phyloP scores from a whole-genome alignment of 2,329 filamentous ascomycete species.

The Penicillium sp. region DNA sequence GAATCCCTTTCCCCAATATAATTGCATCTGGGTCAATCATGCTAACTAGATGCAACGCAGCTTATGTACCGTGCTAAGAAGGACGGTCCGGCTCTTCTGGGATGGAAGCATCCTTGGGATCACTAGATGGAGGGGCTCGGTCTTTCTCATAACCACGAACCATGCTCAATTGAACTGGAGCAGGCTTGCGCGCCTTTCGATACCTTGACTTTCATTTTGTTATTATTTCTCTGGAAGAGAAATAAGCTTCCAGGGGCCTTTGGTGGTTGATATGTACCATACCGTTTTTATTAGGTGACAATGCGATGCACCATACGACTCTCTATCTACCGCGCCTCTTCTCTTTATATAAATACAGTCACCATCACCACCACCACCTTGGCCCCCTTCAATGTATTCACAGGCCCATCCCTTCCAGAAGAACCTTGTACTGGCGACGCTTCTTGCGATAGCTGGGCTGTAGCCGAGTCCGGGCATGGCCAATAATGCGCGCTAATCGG shows the following conservation, averaged over 20 bases:
- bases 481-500: slow-evolving; percentile 66
- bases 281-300: slow-evolving; percentile 19
- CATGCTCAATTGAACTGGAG: background rate
- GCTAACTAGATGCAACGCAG: slow-evolving; percentile 48
- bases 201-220: slow-evolving; percentile 8
- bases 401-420: slow-evolving; percentile 64
- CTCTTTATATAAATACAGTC: slow-evolving; percentile 7
- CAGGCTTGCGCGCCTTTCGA: background rate
- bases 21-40: background rate
- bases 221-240: background rate
- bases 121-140: slow-evolving; percentile 54
- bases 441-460: slow-evolving; percentile 65
- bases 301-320: slow-evolving; percentile 8
- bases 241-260: background rate
- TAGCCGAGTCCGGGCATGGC: slow-evolving; percentile 59
- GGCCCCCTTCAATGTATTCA: background rate
- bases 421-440: slow-evolving; percentile 84
- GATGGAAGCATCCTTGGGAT: slow-evolving; percentile 96
- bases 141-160: background rate
- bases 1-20: background rate
- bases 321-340: slow-evolving; percentile 12
- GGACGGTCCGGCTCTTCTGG: slow-evolving; percentile 86
- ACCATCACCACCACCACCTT: background rate
- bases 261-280: slow-evolving; percentile 24
- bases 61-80: slow-evolving; percentile 96